Conservation (phyloP, 345 rosid species). For the Melaleuca quinquenervia region DNA sequence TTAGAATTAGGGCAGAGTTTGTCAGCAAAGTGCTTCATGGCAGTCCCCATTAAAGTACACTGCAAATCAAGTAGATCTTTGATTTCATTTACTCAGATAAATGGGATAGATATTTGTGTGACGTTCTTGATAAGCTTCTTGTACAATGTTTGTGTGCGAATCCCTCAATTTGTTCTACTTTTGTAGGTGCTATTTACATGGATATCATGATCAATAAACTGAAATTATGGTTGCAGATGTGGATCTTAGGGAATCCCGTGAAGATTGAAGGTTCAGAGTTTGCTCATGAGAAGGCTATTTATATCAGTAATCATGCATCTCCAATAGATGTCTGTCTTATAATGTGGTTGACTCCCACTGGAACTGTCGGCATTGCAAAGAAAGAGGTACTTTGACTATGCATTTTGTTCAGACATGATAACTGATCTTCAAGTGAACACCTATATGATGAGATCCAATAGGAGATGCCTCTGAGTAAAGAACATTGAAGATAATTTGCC, state of each 20-base stretch:
- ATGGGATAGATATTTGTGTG: neutral
- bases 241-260: constrained; percentile 40
- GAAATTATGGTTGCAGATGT: constrained; percentile 29
- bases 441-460: neutral
- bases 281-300: constrained; percentile 31
- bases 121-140: neutral
- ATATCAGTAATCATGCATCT: constrained; percentile 46
- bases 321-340: constrained; percentile 36
- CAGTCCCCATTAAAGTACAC: neutral
- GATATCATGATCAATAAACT: neutral
- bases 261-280: constrained; percentile 34
- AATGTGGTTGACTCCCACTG: constrained; percentile 42
- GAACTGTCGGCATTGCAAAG: constrained; percentile 48
- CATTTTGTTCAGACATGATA: neutral
- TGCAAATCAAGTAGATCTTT: neutral
- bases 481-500: neutral
- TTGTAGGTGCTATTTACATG: neutral
- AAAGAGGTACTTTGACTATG: constrained; percentile 23
- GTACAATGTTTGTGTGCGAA: neutral
- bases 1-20: neutral
- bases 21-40: neutral
- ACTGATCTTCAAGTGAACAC: neutral
- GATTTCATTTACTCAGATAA: neutral
- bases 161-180: neutral
- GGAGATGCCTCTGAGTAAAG: neutral